Base-by-base conservation (phyloP, 495 filamentous ascomycete species). In the Annulohypoxylon nitens region DNA sequence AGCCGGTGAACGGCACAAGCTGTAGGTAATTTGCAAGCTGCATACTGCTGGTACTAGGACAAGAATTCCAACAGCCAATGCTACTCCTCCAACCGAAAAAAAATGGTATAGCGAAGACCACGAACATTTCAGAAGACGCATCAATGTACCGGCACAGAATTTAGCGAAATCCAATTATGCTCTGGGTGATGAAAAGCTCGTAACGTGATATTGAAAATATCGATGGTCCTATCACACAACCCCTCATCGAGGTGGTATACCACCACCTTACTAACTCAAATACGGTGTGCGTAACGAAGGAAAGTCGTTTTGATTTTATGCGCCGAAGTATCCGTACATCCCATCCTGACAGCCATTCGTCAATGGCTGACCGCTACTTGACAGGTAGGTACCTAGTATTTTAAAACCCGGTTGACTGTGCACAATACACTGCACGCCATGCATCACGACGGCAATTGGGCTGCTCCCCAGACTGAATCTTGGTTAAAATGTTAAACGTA, bases 351-450 rank as follows among this genome's bases (percentile, higher is more conserved):
- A 25, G 14, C 43, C 11, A 60, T 60, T 64, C 55, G 54, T 54
- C 67, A 60, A 43, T 51, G 39, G 36, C 23, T 69, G 70, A 73
- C 70, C 70, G 70, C 64, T 47, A 20, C 50, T 69, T 60, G 39
- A 23, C 20, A 23, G 20, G 1, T 23, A 23, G 20, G 20, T 23
- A 23, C 4, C 39, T 11, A 14, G 11, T 60, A 30, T 50, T 69
- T 51, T 53, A 20, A 23, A 51, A 37, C 36, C 41, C 41, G 51
- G 20, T 54, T 48, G 5, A 14, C 16, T 37, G 33, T 50, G 25
- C 50, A 59, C 39, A 57, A 33, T 33, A 61, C 45, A 36, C 41
- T 62, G 66, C 66, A 65, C 25, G 18, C 18, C 47, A 74, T 66
- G 18, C 39, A 23, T 10, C 47, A 36, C 64, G 30, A 23, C 26